Base-by-base conservation (phyloP, 441 rosid genomes). In the Arabidopsis lyrata region DNA sequence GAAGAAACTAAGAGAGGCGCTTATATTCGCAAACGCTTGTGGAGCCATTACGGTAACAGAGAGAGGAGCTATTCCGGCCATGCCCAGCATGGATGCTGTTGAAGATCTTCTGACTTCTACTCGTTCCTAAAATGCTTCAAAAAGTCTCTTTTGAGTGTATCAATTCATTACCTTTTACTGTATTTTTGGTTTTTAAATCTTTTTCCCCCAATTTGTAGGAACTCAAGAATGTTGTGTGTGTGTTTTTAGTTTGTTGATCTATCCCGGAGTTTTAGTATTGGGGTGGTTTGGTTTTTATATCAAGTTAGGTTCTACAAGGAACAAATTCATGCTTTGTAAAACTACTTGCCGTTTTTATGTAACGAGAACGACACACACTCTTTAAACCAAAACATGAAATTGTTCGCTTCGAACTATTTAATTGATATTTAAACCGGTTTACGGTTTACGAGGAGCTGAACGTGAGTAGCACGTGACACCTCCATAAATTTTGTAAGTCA, bases 21-120 rank as follows among this genome's bases (percentile, higher is more conserved):
- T 95, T 56, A 70, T 75, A 3, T 93, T 93, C 11, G 97, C 94
- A 14, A 95, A 95, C 63, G 97, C 84, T 39, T 93, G 97, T 35
- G 98, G 98, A 10, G 97, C 97, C 20, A 78, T 84, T 49, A 88
- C 97, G 0, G 98, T 93, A 41, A 91, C 90, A 35, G 85, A 87
- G 84, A 86, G 98, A 81, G 99, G 99, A 58, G 97, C 98, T 0
- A 95, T 93, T 80, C 99, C 98, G 5, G 90, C 97, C 0, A 80
- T 95, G 57, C 99, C 98, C 16, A 84, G 91, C 22, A 88, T 77
- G 82, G 77, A 84, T 63, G 90, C 91, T 9, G 97, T 88, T 66
- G 83, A 81, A 54, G 70, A 86, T 22, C 74, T 75, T 62, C 50
- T 20, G 78, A 83, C 75, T 9, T 86, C 57, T 59, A 10, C 20